Base-by-base conservation (phyloP, 164 flowering plant species). In the Magnolia sinica region DNA sequence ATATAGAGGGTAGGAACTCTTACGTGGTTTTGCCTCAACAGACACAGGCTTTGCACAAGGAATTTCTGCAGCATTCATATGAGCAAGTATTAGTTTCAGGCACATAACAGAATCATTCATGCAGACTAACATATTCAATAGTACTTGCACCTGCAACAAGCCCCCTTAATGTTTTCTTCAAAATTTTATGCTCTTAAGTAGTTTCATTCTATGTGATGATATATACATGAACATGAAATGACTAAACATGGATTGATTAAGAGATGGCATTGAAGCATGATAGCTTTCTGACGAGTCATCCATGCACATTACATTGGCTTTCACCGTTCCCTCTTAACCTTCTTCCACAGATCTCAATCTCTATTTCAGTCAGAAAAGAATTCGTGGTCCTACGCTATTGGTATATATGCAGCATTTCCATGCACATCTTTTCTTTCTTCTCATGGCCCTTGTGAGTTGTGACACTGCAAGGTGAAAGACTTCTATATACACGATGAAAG, bases 1-100 rank as follows among this genome's bases (percentile, higher is more conserved):
- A 49, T 8, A 9, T 50, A 52, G 18, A 50, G n/a, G 8, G 2
- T 1, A 14, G 45, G 49, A 76, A 70, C n/a, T 59, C 86, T 86
- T 83, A 89, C 90, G 64, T 71, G 85, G 29, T 55, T 77, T 83
- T 71, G 71, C 80, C 78, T 85, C 84, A n/a, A 80, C 22, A n/a
- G 84, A 10, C 22, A 68, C 86, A 31, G 87, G 82, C 79, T 86
- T 87, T 51, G 78, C 75, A 75, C 96, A 91, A 65, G 96, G 93
- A 78, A 50, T 79, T 83, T 89, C 93, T 89, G 90, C 81, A 82
- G 14, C 65, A 71, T 51, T 27, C 52, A 79, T 68, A 83, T 50
- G 73, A 74, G 72, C 59, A 52, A 22, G 29, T 4, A 70, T 68
- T 80, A 84, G 71, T 71, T 20, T 29, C 24, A 68, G 19, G 45